Conservation (phyloP, 495 filamentous ascomycete genomes). For the Hyphodiscus hymeniophilus region DNA sequence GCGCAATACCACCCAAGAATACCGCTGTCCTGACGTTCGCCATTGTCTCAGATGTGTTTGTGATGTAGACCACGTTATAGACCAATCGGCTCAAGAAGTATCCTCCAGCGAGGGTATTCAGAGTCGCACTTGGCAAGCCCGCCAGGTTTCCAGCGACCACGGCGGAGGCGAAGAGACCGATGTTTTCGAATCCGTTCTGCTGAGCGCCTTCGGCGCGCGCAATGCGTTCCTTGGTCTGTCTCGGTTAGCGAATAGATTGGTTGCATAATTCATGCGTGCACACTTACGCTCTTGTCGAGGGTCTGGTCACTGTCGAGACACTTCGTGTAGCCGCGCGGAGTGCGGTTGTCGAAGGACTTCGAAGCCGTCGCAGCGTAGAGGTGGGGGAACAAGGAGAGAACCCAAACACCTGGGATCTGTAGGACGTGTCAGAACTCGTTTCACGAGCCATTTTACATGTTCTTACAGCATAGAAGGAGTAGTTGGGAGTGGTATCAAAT, state of each 20-base stretch:
- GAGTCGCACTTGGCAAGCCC: constrained; percentile 16
- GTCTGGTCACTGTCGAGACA: constrained; percentile 30
- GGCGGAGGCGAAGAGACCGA: constrained; percentile 31
- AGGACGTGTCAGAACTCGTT: background rate
- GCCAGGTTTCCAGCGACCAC: constrained; percentile 33
- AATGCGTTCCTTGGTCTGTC: constrained; percentile 30
- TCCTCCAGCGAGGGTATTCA: constrained; percentile 23
- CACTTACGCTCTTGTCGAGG: constrained; percentile 31
- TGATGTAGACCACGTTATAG: constrained; percentile 30
- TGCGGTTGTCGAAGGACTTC: constrained; percentile 31
- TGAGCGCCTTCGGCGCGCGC: constrained; percentile 33
- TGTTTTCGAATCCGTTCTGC: constrained; percentile 34
- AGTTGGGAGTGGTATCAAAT: constrained; percentile 32
- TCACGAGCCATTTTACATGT: background rate
- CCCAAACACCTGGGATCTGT: constrained; percentile 39
- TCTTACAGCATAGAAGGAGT: constrained; percentile 39
- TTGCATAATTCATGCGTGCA: constrained; percentile 6
- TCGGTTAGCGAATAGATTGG: background rate
- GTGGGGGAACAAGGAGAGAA: constrained; percentile 30
- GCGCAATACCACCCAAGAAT: constrained; percentile 28
- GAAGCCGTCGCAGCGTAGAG: constrained; percentile 28
- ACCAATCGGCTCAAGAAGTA: constrained; percentile 24
- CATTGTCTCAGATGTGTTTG: constrained; percentile 28
- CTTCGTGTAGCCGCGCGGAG: constrained; percentile 29
- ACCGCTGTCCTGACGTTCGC: constrained; percentile 29